A percentile compares a stretch with the other conserved stretches of the same genome.
phyloP scores from a whole-genome alignment of 1,284 basidiomycete genomes.

The Malassezia slooffiae region DNA sequence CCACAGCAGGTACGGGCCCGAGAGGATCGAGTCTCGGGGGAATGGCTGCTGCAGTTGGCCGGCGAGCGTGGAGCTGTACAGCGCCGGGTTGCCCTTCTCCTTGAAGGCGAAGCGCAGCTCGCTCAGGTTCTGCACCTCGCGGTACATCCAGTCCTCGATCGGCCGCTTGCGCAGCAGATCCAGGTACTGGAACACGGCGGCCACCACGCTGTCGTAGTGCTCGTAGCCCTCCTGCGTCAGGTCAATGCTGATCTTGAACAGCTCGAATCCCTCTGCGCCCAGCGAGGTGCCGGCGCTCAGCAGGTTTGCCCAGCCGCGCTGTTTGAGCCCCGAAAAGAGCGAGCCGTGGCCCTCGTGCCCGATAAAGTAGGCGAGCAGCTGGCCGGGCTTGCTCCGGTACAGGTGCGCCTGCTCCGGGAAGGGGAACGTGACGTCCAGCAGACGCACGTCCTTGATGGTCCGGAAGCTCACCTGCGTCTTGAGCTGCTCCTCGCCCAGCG shows the following conservation, averaged over 20 bases:
- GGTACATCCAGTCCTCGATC: slow-evolving; percentile 64
- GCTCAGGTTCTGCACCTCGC: slow-evolving; percentile 66
- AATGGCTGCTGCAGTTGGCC: slow-evolving; percentile 68
- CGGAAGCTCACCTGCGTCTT: slow-evolving; percentile 74
- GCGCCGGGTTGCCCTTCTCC: slow-evolving; percentile 69
- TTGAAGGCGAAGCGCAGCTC: slow-evolving; percentile 74
- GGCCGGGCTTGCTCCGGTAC: slow-evolving; percentile 68
- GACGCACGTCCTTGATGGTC: slow-evolving; percentile 81
- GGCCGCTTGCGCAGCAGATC: slow-evolving; percentile 62
- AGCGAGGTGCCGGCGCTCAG: slow-evolving; percentile 65
- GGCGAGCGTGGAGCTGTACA: slow-evolving; percentile 68
- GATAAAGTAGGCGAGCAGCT: slow-evolving; percentile 73
- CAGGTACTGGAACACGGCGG: slow-evolving; percentile 75
- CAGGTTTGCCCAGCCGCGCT: slow-evolving; percentile 76
- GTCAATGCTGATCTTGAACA: slow-evolving; percentile 73
- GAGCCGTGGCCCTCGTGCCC: slow-evolving; percentile 96
- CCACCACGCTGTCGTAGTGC: slow-evolving; percentile 65
- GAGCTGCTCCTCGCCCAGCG: slow-evolving; percentile 45
- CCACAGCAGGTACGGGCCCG: slow-evolving; percentile 62
- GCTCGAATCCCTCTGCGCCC: slow-evolving; percentile 64
- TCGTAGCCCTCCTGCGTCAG: slow-evolving; percentile 80
- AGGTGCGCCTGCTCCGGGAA: slow-evolving; percentile 61
- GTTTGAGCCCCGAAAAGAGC: slow-evolving; percentile 79
- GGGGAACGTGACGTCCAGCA: slow-evolving; percentile 68
- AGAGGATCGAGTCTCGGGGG: slow-evolving; percentile 68